Base-by-base conservation (phyloP, 2,329 filamentous ascomycete genomes). In the Aspergillus pseudonomiae region DNA sequence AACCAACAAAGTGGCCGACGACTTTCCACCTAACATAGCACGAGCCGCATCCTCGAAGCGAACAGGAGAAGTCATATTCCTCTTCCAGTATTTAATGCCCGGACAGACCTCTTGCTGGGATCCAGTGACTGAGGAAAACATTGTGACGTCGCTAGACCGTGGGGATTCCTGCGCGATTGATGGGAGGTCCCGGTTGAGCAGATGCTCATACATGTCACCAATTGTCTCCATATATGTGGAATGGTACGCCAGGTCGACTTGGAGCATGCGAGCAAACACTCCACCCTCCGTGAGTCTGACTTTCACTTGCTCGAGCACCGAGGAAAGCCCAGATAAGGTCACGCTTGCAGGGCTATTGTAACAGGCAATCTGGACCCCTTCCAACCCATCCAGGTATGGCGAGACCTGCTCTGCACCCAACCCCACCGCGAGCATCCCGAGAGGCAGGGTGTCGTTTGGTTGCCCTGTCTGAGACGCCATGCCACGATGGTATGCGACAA, bases 401-500 rank as follows among this genome's bases (percentile, higher is more conserved):
- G 11, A 24, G 2, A 66, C 58, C 4, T 65, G 59, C 4, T 65
- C 53, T 5, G 50, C 14, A 1, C 60, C 55, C 10, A 71, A 34
- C 3, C 68, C 68, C 21, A 68, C 63, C 9, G 68, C 68, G 1
- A 65, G 54, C 69, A 71, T 71, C 4, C 64, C 65, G 1, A 63
- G 36, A 6, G 28, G 12, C 26, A 5, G 12, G 4, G 46, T 28
- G 5, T 26, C 36, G 19, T 11, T 26, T 19, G 24, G 6, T 24
- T 26, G n/a, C 21, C 16, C 28, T 4, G 36, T 4, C 32, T 62
- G 24, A 12, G 32, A 58, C 11, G 48, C 36, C 39, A 36, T 12
- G 14, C 82, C 81, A 1, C 82, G 78, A 59, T 79, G 79, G 65
- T 81, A 84, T 0, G 82, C 79, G n/a, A 78, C 72, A 0, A 67